Base-by-base conservation (phyloP, 345 rosid species). In the Excoecaria cochinchinensis region DNA sequence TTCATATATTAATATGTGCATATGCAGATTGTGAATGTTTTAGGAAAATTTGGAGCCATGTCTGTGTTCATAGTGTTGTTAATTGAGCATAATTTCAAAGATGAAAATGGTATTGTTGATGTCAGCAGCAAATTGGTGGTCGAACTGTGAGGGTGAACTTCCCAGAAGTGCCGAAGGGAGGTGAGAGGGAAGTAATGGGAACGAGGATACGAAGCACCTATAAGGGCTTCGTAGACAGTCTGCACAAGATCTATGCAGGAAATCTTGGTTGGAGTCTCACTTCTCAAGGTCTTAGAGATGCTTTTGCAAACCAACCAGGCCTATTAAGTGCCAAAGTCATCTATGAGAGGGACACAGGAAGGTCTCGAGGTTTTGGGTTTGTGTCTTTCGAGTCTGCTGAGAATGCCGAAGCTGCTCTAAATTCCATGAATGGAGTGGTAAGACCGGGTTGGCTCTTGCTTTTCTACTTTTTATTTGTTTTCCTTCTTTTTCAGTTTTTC, bases 91-190 rank as follows among this genome's bases (percentile, higher is more conserved):
- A 14, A 0, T 10, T 8, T 24, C 2, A 8, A 61, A 15, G 58
- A 69, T 69, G 25, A 60, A 48, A 47, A 57, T 22, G 55, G 40
- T 21, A 8, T 25, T 13, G 16, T 46, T 66, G 25, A 5, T 72
- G 12, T 75, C 68, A 46, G 55, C 87, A 95, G 98, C 93, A 88
- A 95, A 70, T 95, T 69, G 96, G 97, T 62, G 97, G 98, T 72
- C 79, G 97, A 52, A 87, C 91, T 1, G 88, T 86, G 77, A 92
- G 79, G 84, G 98, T 95, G 79, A 95, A 93, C 91, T 89, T 90
- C 81, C 98, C 97, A 8, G 96, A 92, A 82, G 99, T 92, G 68
- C 98, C 99, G 19, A 89, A 82, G 82, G 99, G 99, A 73, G 98
- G 93, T 12, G 98, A 95, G 79, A 88, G 91, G 78, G 92, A 87